phyloP scores from a whole-genome alignment of 345 rosid genomes.

The Citrus inodora region DNA sequence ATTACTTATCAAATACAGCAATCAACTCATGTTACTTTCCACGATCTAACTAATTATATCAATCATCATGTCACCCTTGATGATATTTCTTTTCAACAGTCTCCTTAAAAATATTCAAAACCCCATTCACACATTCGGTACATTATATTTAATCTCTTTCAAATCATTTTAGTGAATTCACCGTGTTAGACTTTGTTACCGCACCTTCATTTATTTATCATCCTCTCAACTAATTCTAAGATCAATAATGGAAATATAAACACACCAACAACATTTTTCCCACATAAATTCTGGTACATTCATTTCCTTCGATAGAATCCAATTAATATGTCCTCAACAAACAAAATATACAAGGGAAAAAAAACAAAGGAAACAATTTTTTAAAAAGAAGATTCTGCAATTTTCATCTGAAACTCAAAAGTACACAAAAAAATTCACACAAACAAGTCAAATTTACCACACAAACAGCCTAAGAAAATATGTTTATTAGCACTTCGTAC shows the following conservation, averaged over 20 bases:
- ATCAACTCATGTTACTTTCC: background rate
- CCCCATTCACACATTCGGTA: background rate
- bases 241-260: background rate
- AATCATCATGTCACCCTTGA: background rate
- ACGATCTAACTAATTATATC: background rate
- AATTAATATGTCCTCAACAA: background rate
- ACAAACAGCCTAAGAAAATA: background rate
- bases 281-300: background rate
- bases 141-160: background rate
- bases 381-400: background rate
- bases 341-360: background rate
- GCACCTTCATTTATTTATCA: background rate
- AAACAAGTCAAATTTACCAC: background rate
- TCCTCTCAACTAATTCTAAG: background rate
- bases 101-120: background rate
- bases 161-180: background rate
- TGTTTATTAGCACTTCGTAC: background rate
- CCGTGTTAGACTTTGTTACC: background rate
- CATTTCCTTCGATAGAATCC: background rate
- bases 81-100: background rate
- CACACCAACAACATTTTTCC: background rate
- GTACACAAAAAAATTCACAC: background rate
- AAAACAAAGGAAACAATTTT: no score
- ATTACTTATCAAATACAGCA: background rate
- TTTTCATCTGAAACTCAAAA: background rate